Evolutionary conservation across 2,329 filamentous ascomycete genomes (phyloP).

Genomic region (Stagonosporopsis rhizophila): DNA sequence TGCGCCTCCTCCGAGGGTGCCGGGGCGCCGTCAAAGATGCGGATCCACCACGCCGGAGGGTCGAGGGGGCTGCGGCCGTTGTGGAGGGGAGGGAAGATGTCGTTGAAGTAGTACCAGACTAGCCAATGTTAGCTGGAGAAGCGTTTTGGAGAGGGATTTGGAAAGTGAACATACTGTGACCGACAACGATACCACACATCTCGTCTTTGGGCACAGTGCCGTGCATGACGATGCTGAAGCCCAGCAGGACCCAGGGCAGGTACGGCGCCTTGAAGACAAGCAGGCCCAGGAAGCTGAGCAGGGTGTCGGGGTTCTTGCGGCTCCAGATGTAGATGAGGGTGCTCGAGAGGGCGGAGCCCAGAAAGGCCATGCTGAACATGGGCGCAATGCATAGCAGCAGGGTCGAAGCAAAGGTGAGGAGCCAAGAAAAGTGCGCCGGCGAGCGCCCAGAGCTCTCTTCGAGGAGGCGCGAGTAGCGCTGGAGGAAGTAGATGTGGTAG

Average conservation of each 20-base stretch:
- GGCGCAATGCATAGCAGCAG: constrained; percentile 84
- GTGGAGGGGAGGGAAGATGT: constrained; percentile 93
- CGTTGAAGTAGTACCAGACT: constrained; percentile 97
- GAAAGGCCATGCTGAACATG: constrained; percentile 87
- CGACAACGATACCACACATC: constrained; percentile 91
- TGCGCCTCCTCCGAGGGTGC: constrained; percentile 28
- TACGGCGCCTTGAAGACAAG: constrained; percentile 93
- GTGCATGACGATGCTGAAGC: constrained; percentile 89
- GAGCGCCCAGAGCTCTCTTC: constrained; percentile 94
- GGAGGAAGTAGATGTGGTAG: constrained; percentile 98
- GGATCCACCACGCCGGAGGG: constrained; percentile 87
- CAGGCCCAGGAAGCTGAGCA: constrained; percentile 84
- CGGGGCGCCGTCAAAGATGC: constrained; percentile 70
- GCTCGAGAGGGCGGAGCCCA: constrained; percentile 91
- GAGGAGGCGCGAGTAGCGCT: constrained; percentile 91
- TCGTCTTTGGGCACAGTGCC: constrained; percentile 92
- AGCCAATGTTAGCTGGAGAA: constrained; percentile 19
- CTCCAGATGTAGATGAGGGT: constrained; percentile 99
- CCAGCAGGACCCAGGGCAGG: constrained; percentile 94
- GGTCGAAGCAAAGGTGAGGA: constrained; percentile 83
- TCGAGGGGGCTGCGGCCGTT: constrained; percentile 85
- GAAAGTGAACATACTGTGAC: constrained; percentile 66
- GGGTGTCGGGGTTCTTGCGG: constrained; percentile 88
- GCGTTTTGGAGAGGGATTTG: not conserved
- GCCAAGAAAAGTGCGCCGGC: constrained; percentile 93